These are phyloP conservation scores for Colletotrichum echinochloae DNA, from an alignment of 2,329 filamentous ascomycete genomes.

Conservation along the genomic window DNA sequence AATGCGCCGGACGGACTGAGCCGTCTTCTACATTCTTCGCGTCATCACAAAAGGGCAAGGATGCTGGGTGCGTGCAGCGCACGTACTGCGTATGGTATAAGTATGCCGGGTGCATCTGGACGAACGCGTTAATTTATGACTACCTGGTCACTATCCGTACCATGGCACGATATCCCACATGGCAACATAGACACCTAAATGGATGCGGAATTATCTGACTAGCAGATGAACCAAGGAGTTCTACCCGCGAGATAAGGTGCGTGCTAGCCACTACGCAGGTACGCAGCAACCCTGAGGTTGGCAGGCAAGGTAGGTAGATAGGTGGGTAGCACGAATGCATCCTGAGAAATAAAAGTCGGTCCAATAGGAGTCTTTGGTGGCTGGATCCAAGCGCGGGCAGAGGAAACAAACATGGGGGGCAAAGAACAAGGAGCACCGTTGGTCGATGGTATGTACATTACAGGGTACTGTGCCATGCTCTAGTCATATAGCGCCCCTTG, in stretches of 20 bases:
- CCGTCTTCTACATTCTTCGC: background rate
- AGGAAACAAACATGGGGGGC: background rate
- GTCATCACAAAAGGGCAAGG: too few relatives aligned
- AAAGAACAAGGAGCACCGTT: constrained; percentile 12
- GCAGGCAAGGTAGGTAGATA: too few relatives aligned
- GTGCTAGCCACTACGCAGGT: too few relatives aligned
- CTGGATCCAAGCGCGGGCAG: background rate
- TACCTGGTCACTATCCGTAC: too few relatives aligned
- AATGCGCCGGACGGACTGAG: background rate
- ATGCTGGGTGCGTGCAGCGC: background rate
- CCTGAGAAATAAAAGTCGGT: background rate
- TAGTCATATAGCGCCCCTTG: background rate
- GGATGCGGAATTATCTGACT: background rate
- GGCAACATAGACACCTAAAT: background rate
- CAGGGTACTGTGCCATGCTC: too few relatives aligned
- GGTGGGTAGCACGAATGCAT: background rate
- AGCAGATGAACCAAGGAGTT: background rate
- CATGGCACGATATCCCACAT: background rate
- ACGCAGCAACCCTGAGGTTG: too few relatives aligned
- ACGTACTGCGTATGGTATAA: background rate
- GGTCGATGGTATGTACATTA: constrained; percentile 17
- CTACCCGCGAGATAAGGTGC: background rate
- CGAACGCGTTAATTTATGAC: background rate
- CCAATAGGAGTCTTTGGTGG: background rate
- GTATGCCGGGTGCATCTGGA: too few relatives aligned